A percentile compares a stretch with the other conserved stretches of the same genome.
Evolutionary conservation across 2,329 filamentous ascomycete species (phyloP).

Genomic region (Cladorrhinum sp.): DNA sequence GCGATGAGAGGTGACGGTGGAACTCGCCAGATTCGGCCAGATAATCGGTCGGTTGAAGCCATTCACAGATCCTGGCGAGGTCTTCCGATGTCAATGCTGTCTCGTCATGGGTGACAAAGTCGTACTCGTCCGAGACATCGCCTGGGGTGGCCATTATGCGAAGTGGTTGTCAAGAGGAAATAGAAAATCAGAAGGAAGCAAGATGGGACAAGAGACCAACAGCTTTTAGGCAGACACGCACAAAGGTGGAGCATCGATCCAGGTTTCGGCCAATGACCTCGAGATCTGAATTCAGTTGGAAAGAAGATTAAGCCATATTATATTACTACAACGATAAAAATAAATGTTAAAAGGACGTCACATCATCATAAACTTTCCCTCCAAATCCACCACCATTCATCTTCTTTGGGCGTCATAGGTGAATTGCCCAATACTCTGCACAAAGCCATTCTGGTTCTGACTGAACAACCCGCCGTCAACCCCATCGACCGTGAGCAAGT

Average conservation of each 20-base stretch:
- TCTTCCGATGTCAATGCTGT: neutral
- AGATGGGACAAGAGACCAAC: neutral
- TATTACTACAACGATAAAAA: neutral
- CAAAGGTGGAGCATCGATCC: too few relatives aligned
- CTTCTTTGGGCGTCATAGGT: neutral
- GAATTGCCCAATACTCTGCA: constrained; percentile 25
- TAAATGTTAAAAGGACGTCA: neutral
- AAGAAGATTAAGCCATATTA: neutral
- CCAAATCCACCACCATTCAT: neutral
- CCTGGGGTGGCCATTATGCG: too few relatives aligned
- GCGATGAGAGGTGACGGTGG: constrained; percentile 26
- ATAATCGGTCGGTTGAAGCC: constrained; percentile 32
- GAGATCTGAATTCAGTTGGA: too few relatives aligned
- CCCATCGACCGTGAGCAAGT: constrained; percentile 36
- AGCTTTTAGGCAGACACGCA: too few relatives aligned
- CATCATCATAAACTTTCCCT: neutral
- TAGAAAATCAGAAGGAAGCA: neutral
- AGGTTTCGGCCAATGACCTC: too few relatives aligned
- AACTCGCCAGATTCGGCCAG: constrained; percentile 29
- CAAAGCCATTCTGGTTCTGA: constrained; percentile 27
- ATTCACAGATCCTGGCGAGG: constrained; percentile 8
- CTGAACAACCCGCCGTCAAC: constrained; percentile 23
- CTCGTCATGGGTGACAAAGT: constrained; percentile 4
- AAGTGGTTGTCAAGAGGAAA: too few relatives aligned
- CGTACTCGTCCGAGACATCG: neutral